A percentile compares a stretch with the other conserved stretches of the same genome.
Evolutionary conservation across 768 basidiomycete species (phyloP).

Genomic region (Amanita pallidorosea): DNA sequence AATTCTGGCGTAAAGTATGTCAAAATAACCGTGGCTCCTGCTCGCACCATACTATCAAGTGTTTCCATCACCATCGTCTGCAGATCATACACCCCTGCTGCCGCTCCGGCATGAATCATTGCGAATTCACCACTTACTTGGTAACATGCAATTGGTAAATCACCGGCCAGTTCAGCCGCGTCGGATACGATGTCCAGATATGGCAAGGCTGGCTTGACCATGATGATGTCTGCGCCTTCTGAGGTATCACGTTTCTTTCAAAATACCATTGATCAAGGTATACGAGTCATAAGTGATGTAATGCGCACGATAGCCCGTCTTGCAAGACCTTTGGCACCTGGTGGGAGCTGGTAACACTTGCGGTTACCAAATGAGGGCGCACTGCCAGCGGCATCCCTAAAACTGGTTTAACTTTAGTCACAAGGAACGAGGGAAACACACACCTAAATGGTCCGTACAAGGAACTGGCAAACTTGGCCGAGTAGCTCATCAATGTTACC

Average conservation of each 20-base stretch:
- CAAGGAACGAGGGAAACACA: too few relatives aligned
- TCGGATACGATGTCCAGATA: conserved; percentile 96
- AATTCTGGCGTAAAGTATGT: conserved; percentile 97
- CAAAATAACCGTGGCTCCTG: conserved; percentile 84
- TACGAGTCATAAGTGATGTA: not conserved
- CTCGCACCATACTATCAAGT: conserved; percentile 83
- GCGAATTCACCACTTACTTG: conserved; percentile 97
- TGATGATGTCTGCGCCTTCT: conserved; percentile 97
- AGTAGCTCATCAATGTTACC: conserved; percentile 96
- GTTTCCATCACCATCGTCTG: conserved; percentile 92
- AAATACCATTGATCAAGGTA: conserved; percentile 1
- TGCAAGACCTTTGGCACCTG: conserved; percentile 79
- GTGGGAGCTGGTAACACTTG: conserved; percentile 97
- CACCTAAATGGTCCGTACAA: conserved; percentile 96
- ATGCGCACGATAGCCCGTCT: conserved; percentile 79
- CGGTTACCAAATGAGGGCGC: too few relatives aligned
- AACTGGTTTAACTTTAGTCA: too few relatives aligned
- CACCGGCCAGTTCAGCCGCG: conserved; percentile 66
- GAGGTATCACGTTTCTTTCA: conserved; percentile 73
- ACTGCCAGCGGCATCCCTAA: too few relatives aligned
- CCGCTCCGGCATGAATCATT: conserved; percentile 92
- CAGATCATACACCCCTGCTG: conserved; percentile 88
- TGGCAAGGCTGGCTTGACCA: conserved; percentile 95
- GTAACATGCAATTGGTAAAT: conserved; percentile 94
- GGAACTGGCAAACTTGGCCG: conserved; percentile 93